Evolutionary conservation across 306 rosid genomes (phyloP).

Genomic region (Rosa multiflora): DNA sequence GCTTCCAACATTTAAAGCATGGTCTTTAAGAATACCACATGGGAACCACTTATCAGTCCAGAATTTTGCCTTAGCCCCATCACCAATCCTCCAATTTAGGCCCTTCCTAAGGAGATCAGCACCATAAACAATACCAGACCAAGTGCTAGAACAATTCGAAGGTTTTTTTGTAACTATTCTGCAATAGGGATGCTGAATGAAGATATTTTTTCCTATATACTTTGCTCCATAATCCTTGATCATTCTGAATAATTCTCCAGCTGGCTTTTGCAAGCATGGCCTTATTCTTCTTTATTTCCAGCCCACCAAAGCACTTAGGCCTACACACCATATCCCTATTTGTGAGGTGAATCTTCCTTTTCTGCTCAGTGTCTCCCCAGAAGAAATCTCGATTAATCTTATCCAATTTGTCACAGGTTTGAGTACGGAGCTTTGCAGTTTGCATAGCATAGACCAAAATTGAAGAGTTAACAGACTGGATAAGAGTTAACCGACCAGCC

Average conservation of each 20-base stretch:
- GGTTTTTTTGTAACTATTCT: not conserved
- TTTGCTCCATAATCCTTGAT: not conserved
- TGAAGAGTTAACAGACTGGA: not conserved
- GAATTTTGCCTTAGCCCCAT: not conserved
- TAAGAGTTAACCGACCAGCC: not conserved
- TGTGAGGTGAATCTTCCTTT: not conserved
- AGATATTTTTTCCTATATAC: not conserved
- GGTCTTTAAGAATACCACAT: fast-evolving
- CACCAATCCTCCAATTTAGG: not conserved
- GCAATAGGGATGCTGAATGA: not conserved
- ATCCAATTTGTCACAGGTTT: not conserved
- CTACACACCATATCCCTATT: not conserved
- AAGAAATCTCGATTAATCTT: not conserved
- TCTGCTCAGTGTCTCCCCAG: not conserved
- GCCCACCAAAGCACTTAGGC: not conserved
- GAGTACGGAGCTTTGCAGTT: not conserved
- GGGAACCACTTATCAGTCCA: not conserved
- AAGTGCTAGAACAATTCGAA: not conserved
- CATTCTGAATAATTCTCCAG: not conserved
- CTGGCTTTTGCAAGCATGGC: not conserved
- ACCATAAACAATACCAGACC: not conserved
- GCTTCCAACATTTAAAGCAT: not conserved
- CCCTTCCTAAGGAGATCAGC: not conserved
- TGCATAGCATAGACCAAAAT: not conserved
- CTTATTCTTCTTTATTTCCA: not conserved